Evolutionary conservation across 2,329 filamentous ascomycete species (phyloP).

Genomic region (Tolypocladium album): DNA sequence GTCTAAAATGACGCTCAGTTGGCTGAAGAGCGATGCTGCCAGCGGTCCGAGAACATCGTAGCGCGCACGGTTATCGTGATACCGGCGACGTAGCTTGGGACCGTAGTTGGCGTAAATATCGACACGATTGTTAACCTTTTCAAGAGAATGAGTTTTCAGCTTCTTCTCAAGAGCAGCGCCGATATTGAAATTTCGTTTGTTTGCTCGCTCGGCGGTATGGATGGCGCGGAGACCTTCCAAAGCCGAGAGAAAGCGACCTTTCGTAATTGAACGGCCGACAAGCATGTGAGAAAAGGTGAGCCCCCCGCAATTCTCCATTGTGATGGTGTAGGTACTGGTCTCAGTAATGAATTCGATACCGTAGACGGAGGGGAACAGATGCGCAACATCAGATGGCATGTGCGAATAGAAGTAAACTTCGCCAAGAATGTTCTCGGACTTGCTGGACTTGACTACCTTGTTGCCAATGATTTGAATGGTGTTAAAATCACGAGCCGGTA

Average conservation of each 20-base stretch:
- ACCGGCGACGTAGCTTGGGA: slow-evolving; percentile 12
- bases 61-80: slow-evolving; percentile 8
- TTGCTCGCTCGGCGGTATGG: background rate
- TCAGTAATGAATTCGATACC: slow-evolving; percentile 14
- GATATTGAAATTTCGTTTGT: background rate
- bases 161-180: background rate
- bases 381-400: slow-evolving; percentile 11
- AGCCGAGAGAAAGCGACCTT: slow-evolving; percentile 13
- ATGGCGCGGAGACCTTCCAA: slow-evolving; percentile 12
- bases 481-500: slow-evolving; percentile 18
- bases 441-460: slow-evolving; percentile 19
- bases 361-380: slow-evolving; percentile 13
- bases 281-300: slow-evolving; percentile 16
- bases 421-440: slow-evolving; percentile 18
- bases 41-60: slow-evolving; percentile 14
- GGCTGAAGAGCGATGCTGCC: slow-evolving; percentile 11
- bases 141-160: background rate
- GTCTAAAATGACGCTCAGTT: slow-evolving; percentile 15
- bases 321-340: slow-evolving; percentile 14
- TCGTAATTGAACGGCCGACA: slow-evolving; percentile 18
- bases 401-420: slow-evolving; percentile 22
- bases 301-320: slow-evolving; percentile 17
- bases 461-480: slow-evolving; percentile 17
- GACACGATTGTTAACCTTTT: background rate
- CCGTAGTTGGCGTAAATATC: slow-evolving; percentile 7